Conservation (phyloP, 2,329 filamentous ascomycete species). For the Akanthomyces uredinophilus region DNA sequence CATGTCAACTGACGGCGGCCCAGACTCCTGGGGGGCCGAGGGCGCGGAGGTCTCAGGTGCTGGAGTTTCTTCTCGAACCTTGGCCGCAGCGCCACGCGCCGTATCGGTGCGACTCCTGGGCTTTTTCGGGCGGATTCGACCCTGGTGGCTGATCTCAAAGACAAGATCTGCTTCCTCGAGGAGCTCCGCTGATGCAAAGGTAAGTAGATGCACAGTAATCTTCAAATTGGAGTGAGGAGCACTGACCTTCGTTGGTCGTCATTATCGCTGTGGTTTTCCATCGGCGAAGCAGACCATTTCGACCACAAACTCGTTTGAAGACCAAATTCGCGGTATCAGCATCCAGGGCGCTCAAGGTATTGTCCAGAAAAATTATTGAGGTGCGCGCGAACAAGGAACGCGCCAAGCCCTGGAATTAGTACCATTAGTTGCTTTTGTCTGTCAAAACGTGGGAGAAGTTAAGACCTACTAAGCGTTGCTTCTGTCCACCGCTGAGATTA, state of each 20-base stretch:
- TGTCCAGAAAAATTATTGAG: conserved; percentile 17
- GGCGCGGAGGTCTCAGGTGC: too few species aligned
- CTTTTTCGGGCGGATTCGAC: not conserved
- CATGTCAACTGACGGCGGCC: too few species aligned
- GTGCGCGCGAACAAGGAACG: conserved; percentile 13
- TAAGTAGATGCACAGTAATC: too few species aligned
- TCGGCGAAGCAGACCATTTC: not conserved
- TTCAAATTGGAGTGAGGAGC: too few species aligned
- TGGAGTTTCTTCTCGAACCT: too few species aligned
- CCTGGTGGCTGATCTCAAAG: not conserved
- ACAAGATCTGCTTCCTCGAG: not conserved
- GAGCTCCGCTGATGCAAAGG: not conserved
- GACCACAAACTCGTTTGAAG: not conserved
- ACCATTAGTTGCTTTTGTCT: too few species aligned
- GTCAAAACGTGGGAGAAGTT: too few species aligned
- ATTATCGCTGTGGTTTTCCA: not conserved
- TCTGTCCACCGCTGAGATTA: conserved; percentile 10
- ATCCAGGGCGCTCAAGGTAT: conserved; percentile 18
- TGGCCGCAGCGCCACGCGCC: too few species aligned
- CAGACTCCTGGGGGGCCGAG: too few species aligned
- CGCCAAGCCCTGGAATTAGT: conserved; percentile 17
- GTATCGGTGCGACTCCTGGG: too few species aligned
- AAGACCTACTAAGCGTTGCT: conserved; percentile 9
- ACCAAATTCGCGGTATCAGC: not conserved
- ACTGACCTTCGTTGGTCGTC: not conserved